A percentile compares a stretch with the other conserved stretches of the same genome.
Conservation (phyloP, 2,329 filamentous ascomycete genomes). For the Alternaria dauci region DNA sequence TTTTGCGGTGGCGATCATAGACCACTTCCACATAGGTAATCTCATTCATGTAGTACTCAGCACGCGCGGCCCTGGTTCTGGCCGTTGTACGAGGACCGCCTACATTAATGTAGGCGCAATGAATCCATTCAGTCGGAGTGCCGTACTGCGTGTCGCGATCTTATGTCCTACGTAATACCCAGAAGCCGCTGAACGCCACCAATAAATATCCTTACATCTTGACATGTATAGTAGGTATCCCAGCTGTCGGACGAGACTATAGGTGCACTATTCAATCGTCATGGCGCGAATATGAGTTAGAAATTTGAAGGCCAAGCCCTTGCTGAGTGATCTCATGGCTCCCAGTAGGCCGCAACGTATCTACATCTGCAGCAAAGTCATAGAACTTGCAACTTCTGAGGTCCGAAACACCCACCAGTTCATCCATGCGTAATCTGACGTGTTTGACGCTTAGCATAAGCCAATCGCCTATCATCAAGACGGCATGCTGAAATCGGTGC, state of each 20-base stretch:
- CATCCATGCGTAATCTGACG: neutral
- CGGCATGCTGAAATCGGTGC: neutral
- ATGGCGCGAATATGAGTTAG: neutral
- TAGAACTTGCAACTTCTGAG: neutral
- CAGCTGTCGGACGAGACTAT: neutral
- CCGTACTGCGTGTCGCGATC: constrained; percentile 6
- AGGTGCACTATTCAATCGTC: neutral
- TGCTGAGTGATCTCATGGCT: neutral
- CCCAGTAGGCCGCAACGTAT: neutral
- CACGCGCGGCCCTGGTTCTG: neutral
- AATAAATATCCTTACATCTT: neutral
- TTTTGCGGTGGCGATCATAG: neutral
- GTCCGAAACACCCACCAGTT: neutral
- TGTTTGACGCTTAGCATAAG: neutral
- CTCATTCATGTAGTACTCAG: neutral
- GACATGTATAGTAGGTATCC: neutral
- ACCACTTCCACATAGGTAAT: neutral
- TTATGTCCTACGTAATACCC: constrained; percentile 6
- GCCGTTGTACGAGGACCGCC: neutral
- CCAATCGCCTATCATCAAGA: neutral
- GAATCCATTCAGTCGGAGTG: neutral
- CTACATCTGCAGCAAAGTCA: neutral
- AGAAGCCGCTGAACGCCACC: constrained; percentile 8
- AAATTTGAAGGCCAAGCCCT: neutral
- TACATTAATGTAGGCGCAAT: neutral